Evolutionary conservation across 2,329 filamentous ascomycete genomes (phyloP).

Genomic region (Trichocomaceae sp.): DNA sequence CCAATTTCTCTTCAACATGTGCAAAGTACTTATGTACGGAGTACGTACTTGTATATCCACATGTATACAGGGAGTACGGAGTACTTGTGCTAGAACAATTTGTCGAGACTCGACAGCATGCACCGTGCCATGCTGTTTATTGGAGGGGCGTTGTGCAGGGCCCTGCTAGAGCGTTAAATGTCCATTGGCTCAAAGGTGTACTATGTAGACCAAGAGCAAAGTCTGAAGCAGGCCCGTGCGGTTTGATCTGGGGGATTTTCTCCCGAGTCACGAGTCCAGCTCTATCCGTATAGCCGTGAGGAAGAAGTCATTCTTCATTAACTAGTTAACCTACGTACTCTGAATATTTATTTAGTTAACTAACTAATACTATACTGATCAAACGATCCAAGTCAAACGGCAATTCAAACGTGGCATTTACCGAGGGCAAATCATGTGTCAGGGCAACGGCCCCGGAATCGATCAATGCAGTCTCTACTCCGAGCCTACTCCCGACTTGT

Average conservation of each 20-base stretch:
- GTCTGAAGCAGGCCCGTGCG: slow-evolving; percentile 7
- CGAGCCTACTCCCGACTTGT: not conserved
- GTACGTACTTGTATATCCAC: too few relatives aligned
- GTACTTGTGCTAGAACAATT: not conserved
- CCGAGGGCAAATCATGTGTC: not conserved
- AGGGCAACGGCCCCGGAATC: not conserved
- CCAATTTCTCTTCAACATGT: not conserved
- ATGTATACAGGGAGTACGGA: too few relatives aligned
- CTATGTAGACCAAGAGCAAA: not conserved
- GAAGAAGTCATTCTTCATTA: not conserved
- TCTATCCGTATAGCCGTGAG: not conserved
- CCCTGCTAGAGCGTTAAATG: not conserved
- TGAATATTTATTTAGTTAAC: too few relatives aligned
- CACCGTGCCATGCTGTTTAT: not conserved
- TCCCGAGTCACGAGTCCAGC: not conserved
- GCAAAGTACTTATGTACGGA: not conserved
- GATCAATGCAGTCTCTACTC: not conserved
- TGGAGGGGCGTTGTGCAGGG: not conserved
- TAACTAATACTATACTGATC: too few relatives aligned
- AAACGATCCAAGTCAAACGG: not conserved
- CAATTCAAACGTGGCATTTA: not conserved
- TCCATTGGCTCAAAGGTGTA: not conserved
- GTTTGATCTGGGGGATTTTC: slow-evolving; percentile 8
- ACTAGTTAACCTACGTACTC: too few relatives aligned
- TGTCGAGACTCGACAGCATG: not conserved